Percentiles rank a stretch among this genome's conserved stretches.
Evolutionary conservation across 768 basidiomycete species (phyloP).

Genomic region (Lactarius hengduanensis): DNA sequence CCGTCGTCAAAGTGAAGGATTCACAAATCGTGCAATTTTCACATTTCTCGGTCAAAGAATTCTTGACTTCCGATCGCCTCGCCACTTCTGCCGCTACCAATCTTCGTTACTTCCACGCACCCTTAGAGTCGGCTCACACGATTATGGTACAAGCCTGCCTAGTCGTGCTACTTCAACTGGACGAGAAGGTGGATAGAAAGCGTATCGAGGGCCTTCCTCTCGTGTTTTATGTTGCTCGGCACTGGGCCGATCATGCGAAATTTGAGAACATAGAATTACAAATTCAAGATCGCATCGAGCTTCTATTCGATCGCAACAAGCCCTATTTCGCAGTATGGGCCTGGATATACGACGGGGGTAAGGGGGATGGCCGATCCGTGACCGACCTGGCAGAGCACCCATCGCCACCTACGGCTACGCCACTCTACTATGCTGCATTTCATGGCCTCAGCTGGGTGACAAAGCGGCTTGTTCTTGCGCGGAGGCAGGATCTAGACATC

Average conservation of each 20-base stretch:
- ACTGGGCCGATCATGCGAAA: conserved; percentile 2
- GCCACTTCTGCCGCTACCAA: not conserved
- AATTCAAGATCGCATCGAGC: not conserved
- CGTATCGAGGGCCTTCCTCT: not conserved
- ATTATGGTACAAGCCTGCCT: conserved; percentile 2
- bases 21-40: not conserved
- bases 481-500: not conserved
- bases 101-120: not conserved
- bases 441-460: not conserved
- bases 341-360: not conserved
- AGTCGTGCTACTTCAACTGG: not conserved
- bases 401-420: not conserved
- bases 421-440: not conserved
- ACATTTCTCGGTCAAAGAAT: conserved; percentile 13
- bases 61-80: conserved; percentile 11
- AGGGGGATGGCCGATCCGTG: too few species aligned
- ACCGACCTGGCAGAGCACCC: not conserved
- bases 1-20: not conserved
- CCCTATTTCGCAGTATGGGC: not conserved
- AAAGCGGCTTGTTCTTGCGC: not conserved
- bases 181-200: not conserved
- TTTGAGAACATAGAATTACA: not conserved
- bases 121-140: not conserved
- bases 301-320: not conserved
- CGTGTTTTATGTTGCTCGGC: not conserved